A percentile compares a stretch with the other conserved stretches of the same genome.
Evolutionary conservation across 116 monocot species (phyloP).

Genomic region (Cymodocea nodosa): DNA sequence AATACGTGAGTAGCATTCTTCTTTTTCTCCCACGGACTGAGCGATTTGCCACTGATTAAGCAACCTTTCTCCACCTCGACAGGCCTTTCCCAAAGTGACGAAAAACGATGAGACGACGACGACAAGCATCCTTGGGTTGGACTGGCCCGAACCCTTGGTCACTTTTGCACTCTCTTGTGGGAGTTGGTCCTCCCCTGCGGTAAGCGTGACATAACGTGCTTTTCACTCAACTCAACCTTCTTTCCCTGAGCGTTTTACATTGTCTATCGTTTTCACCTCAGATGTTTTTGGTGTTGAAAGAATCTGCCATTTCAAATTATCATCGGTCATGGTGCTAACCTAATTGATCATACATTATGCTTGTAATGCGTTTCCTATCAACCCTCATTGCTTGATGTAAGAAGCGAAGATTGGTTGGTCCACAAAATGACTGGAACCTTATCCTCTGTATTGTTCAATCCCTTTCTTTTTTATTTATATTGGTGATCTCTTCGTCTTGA

Average conservation of each 20-base stretch:
- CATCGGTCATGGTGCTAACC: too few species aligned
- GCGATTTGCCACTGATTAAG: background rate
- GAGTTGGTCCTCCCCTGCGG: conserved; percentile 97
- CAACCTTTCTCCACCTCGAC: background rate
- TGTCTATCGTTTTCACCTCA: background rate
- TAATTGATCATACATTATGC: too few species aligned
- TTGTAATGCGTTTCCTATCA: too few species aligned
- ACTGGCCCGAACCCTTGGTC: conserved; percentile 87
- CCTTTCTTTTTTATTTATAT: too few species aligned
- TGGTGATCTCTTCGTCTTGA: too few species aligned
- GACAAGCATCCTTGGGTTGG: conserved; percentile 58
- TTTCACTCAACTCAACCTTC: background rate
- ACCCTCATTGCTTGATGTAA: too few species aligned
- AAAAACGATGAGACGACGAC: conserved; percentile 34
- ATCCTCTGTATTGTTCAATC: too few species aligned
- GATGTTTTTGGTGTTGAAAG: background rate
- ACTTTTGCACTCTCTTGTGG: conserved; percentile 98
- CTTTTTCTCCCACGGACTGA: background rate
- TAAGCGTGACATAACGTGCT: conserved; percentile 23
- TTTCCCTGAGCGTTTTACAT: too few species aligned
- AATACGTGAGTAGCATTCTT: conserved; percentile 36
- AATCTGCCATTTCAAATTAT: background rate
- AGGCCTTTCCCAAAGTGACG: conserved; percentile 36
- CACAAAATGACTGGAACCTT: too few species aligned
- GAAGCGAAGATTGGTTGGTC: too few species aligned